Base-by-base conservation (phyloP, 2,329 filamentous ascomycete genomes). In the Chaetoscypha palmicola region DNA sequence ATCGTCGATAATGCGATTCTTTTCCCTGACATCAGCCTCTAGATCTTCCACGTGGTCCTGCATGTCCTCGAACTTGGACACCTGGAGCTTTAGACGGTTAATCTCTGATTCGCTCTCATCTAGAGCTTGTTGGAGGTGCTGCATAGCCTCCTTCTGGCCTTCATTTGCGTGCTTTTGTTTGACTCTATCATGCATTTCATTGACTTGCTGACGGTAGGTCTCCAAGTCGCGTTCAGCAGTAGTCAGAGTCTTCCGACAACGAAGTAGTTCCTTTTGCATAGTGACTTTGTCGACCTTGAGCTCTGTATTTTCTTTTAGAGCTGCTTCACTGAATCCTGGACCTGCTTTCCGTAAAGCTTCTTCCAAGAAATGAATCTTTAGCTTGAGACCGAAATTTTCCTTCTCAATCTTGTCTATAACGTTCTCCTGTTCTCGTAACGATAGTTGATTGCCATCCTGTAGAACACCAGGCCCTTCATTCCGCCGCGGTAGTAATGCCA, bases 381-480 rank as follows among this genome's bases (percentile, higher is more conserved):
- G 76, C 66, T 97, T 97, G 42, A 98, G 73, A 19, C 88, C 88
- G 62, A 97, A 98, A 61, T 98, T 98, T 61, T 97, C 92, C 69
- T 98, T 98, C 62, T 96, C 89, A 57, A 98, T 91, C 60, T 86
- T 86, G 67, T 96, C 87, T 56, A 98, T 91, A 54, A 92, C 85
- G 55, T 88, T 89, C 66, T 97, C 92, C 64, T 98, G 92, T 62
- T 98, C 92, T 49, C 89, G 82, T 46, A 98, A 67, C 1, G 92
- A 95, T 55, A 96, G 74, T 60, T 94, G 83, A 57, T 96, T 95
- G 16, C 89, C 89, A 56, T 92, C 84, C 49, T 90, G 83, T 28
- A 94, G 66, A 3, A 86, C 77, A 1, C 80, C 83, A 41, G 79
- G 81, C 41, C 73, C 74, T 35, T 74, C 77, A 41, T 73, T 73